These are phyloP conservation scores for Termitomyces sp. DNA, from an alignment of 768 basidiomycete species.

Conservation along the genomic window DNA sequence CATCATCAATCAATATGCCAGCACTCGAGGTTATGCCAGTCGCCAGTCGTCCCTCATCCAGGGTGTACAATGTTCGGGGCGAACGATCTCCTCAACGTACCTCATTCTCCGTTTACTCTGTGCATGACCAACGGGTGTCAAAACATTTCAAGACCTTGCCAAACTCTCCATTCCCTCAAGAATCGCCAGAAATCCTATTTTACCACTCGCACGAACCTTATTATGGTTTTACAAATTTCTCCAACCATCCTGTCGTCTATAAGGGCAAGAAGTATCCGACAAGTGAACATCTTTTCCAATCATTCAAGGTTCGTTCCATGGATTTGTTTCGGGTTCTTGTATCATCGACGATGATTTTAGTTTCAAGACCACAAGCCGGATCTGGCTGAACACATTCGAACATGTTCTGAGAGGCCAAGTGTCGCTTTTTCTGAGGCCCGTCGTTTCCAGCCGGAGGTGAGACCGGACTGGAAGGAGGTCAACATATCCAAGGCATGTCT, in stretches of 20 bases:
- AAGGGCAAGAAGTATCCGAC: conserved; percentile 67
- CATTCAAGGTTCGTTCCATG: conserved; percentile 54
- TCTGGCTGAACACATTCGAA: conserved; percentile 67
- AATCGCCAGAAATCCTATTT: conserved; percentile 45
- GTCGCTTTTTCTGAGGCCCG: conserved; percentile 67
- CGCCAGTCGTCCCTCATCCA: not conserved
- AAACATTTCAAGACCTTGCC: conserved; percentile 5
- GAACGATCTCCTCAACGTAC: not conserved
- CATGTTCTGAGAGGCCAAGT: conserved; percentile 57
- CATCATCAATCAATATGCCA: not conserved
- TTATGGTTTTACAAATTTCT: conserved; percentile 76
- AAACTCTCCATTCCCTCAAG: conserved; percentile 16
- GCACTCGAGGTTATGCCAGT: not conserved
- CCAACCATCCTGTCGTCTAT: conserved; percentile 58
- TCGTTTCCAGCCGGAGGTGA: conserved; percentile 55
- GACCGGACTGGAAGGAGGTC: conserved; percentile 65
- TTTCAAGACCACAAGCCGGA: conserved; percentile 57
- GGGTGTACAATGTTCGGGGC: not conserved
- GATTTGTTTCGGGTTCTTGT: not conserved
- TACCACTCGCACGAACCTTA: conserved; percentile 62
- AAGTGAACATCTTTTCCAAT: conserved; percentile 75
- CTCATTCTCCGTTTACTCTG: not conserved
- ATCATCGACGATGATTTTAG: conserved; percentile 25
- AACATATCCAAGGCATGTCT: conserved; percentile 56
- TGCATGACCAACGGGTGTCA: not conserved